phyloP scores from a whole-genome alignment of 2,329 filamentous ascomycete genomes.

The Celoporthe dispersa region DNA sequence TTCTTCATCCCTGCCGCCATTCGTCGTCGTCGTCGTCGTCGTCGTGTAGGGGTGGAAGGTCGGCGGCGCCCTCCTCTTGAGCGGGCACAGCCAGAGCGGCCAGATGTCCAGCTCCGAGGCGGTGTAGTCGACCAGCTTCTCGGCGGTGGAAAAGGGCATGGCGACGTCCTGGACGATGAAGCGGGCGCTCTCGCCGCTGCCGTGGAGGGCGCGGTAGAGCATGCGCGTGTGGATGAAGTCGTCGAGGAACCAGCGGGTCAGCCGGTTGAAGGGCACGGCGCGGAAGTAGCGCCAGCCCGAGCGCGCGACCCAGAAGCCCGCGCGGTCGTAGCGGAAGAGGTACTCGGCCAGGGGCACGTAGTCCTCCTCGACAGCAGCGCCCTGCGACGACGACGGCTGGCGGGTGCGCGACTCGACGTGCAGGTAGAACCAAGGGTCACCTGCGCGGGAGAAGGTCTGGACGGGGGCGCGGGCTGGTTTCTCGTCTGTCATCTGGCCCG shows the following conservation, averaged over 20 bases:
- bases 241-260: slow-evolving; percentile 71
- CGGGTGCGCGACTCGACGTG: slow-evolving; percentile 59
- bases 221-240: slow-evolving; percentile 76
- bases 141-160: slow-evolving; percentile 57
- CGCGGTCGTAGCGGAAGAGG: slow-evolving; percentile 77
- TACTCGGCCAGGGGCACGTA: slow-evolving; percentile 73
- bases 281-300: slow-evolving; percentile 71
- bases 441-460: slow-evolving; percentile 61
- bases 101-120: slow-evolving; percentile 56
- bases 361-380: slow-evolving; percentile 44
- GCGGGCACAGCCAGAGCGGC: slow-evolving; percentile 64
- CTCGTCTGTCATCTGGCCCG: slow-evolving; percentile 64
- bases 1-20: too few species aligned
- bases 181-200: slow-evolving; percentile 64
- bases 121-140: slow-evolving; percentile 61
- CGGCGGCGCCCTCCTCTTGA: slow-evolving; percentile 52
- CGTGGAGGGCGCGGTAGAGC: slow-evolving; percentile 74
- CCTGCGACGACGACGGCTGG: slow-evolving; percentile 31
- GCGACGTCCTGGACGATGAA: slow-evolving; percentile 73
- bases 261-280: slow-evolving; percentile 65
- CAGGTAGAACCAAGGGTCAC: slow-evolving; percentile 79
- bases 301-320: slow-evolving; percentile 73
- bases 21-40: slow-evolving; percentile 32
- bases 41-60: slow-evolving; percentile 61
- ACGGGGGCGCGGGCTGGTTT: slow-evolving; percentile 41